Conservation (phyloP, 805 yeast genomes). For the Saccharomyces eubayanus region DNA sequence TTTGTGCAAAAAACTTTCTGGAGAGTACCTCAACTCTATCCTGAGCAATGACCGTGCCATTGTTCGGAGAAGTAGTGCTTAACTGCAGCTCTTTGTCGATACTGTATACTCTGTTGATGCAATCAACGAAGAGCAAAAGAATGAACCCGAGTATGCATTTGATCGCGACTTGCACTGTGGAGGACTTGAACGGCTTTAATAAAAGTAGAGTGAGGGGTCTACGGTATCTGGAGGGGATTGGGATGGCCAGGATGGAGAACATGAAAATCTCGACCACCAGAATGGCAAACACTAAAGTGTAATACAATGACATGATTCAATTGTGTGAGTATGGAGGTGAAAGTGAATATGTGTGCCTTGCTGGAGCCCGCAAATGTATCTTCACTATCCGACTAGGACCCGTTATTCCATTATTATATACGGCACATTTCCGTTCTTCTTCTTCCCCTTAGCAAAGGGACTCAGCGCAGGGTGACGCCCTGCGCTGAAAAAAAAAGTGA, state of each 20-base stretch:
- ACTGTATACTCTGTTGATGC: constrained; percentile 72
- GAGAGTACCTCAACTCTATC: constrained; percentile 83
- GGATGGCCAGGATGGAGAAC: constrained; percentile 74
- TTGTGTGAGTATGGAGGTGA: background rate
- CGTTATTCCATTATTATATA: background rate
- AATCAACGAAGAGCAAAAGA: constrained; percentile 73
- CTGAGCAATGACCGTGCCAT: constrained; percentile 30
- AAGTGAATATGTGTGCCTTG: background rate
- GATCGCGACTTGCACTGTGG: constrained; percentile 65
- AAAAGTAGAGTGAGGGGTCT: constrained; percentile 56
- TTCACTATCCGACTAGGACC: background rate
- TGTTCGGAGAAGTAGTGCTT: constrained; percentile 14
- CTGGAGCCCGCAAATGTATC: background rate
- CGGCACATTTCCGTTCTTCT: background rate
- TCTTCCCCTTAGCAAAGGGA: background rate
- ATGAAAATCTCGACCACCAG: constrained; percentile 69
- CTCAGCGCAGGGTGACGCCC: background rate
- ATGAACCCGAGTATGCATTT: constrained; percentile 81
- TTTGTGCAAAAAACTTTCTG: constrained; percentile 87
- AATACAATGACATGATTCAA: constrained; percentile 24
- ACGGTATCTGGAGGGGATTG: constrained; percentile 71
- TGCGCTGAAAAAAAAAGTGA: background rate
- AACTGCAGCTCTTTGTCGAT: constrained; percentile 53
- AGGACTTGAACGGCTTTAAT: constrained; percentile 60
- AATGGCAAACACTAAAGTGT: constrained; percentile 54